Evolutionary conservation across 75 land plant species (phyloP).

Genomic region (Cupressus sempervirens): DNA sequence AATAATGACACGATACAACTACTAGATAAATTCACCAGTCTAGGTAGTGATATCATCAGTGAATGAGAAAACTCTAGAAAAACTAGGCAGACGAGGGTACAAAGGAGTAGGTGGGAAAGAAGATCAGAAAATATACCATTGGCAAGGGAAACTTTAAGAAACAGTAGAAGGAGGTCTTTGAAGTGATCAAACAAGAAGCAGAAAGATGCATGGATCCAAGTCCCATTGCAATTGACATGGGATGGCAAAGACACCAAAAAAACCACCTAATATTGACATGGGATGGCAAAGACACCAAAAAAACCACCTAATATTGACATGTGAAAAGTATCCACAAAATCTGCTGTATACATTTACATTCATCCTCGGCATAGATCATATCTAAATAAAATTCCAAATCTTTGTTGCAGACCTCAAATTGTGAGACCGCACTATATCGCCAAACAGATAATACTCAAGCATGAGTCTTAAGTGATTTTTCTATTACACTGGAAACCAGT

Average conservation of each 20-base stretch:
- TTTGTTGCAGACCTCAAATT: background rate
- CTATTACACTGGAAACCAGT: background rate
- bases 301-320: background rate
- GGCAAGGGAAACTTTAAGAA: background rate
- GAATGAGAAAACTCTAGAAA: background rate
- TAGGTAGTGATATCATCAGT: background rate
- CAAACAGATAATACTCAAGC: background rate
- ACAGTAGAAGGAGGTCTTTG: background rate
- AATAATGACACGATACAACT: background rate
- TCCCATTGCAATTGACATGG: background rate
- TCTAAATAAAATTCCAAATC: background rate
- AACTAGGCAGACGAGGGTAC: background rate
- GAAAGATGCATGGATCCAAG: background rate
- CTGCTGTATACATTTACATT: background rate
- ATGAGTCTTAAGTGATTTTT: background rate
- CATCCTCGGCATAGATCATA: background rate
- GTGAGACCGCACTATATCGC: background rate
- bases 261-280: background rate
- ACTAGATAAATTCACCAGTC: background rate
- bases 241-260: background rate
- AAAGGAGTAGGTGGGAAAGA: background rate
- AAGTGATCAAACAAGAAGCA: background rate
- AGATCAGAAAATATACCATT: background rate
- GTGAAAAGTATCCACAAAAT: background rate
- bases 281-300: background rate